A percentile compares a stretch with the other conserved stretches of the same genome.
phyloP scores from a whole-genome alignment of 306 rosid species.

The peach (Prunus persica) region Prunus_persica_NCBIv2 NC_034016.1:21083001-21083500 shows the following conservation, averaged over 20 bases:
- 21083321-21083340: constrained; percentile 17
- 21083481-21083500: neutral
- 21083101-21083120: neutral
- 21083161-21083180: neutral
- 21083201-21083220: neutral
- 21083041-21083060: constrained; percentile 11
- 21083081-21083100: neutral
- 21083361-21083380: constrained; percentile 70
- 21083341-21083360: constrained; percentile 21
- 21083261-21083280: constrained; percentile 1
- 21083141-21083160: neutral
- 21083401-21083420: constrained; percentile 77
- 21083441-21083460: constrained; percentile 1
- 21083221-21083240: neutral
- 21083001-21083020: constrained; percentile 96
- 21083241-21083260: constrained; percentile 13
- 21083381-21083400: constrained; percentile 93
- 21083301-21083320: constrained; percentile 1
- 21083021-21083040: constrained; percentile 96
- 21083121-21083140: neutral
- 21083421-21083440: neutral
- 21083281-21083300: neutral
- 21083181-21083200: neutral
- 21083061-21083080: constrained; percentile 26
- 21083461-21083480: neutral